Base-by-base conservation (phyloP, 208 protist species). In the Histomonas meleagridis region DNA sequence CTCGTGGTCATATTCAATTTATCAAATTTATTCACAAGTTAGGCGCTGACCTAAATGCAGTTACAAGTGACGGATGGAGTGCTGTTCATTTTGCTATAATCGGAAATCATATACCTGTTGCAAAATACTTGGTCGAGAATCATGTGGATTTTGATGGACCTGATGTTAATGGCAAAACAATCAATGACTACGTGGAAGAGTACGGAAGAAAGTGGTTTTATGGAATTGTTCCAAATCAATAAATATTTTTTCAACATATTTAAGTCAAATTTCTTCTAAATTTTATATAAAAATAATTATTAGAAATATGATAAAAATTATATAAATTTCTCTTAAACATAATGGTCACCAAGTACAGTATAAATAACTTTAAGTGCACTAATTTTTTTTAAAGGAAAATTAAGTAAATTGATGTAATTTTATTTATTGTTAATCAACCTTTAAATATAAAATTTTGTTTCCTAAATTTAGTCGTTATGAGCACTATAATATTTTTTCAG, bases 1-100 rank as follows among this genome's bases (percentile, higher is more conserved):
- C 4, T 55, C 40, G 76, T 55, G 76, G 76, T 0, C 76, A 86
- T 46, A 1, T 86, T 18, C 43, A 86, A 86, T 86, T 86, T 21
- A 86, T 86, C 40, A 48, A 86, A 51, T 86, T 55, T 46, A 38
- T 86, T 32, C 21, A 32, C n/a, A 46, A 49, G 12, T 46, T 4
- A n/a, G 70, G 38, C 5, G 32, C 32, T 46, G 60, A 65, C n/a
- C 60, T n/a, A n/a, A 26, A 26, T n/a, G 76, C 76, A 5, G 76
- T 86, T 4, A 86, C 43, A n/a, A 86, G 76, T 86, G 76, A 86
- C 14, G 76, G 76, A 55, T 86, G 76, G 76, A 86, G 46, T 21
- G 76, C 76, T 40, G 38, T 86, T 12, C 76, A 86, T 55, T 86
- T 38, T 49, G 76, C 76, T 57, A 18, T 86, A 32, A 86, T 86